Percentiles rank a stretch among this genome's conserved stretches.
Evolutionary conservation across 208 protist genomes (phyloP).

Genomic region (Angomonas ambiguus): DNA sequence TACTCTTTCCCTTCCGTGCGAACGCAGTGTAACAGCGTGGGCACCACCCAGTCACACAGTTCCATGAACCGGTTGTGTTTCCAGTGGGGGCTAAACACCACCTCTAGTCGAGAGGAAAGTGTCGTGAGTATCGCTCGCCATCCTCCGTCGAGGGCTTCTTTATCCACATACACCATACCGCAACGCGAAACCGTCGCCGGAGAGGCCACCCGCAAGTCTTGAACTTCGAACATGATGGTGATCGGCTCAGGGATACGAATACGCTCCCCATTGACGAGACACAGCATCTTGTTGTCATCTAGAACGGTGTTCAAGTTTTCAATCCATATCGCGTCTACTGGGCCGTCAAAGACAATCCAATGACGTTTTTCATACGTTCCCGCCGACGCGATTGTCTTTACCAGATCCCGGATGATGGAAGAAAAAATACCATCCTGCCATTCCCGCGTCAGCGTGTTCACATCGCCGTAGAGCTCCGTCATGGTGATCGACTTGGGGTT

Average conservation of each 20-base stretch:
- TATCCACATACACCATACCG: constrained; percentile 97
- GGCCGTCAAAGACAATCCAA: constrained; percentile 98
- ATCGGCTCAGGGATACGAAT: constrained; percentile 91
- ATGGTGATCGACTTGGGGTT: constrained; percentile 96
- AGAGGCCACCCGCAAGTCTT: constrained; percentile 95
- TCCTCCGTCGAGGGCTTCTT: constrained; percentile 76
- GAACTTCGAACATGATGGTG: constrained; percentile 97
- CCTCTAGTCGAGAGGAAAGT: constrained; percentile 38
- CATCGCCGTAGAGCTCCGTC: constrained; percentile 94
- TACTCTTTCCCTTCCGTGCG: constrained; percentile 84
- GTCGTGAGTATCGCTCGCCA: constrained; percentile 68
- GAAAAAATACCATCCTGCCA: constrained; percentile 95
- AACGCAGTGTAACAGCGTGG: constrained; percentile 66
- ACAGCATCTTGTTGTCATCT: constrained; percentile 98
- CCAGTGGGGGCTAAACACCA: constrained; percentile 44
- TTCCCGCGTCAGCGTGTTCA: constrained; percentile 93
- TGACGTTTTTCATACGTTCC: constrained; percentile 47
- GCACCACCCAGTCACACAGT: constrained; percentile 58
- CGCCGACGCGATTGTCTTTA: constrained; percentile 37
- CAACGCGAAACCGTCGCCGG: constrained; percentile 98
- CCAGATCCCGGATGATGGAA: constrained; percentile 80
- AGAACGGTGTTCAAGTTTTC: constrained; percentile 98
- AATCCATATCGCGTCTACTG: constrained; percentile 98
- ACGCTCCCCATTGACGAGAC: constrained; percentile 94
- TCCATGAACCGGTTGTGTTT: constrained; percentile 71